Base-by-base conservation (phyloP, 164 flowering plant genomes). In the Dillenia suffruticosa region DNA sequence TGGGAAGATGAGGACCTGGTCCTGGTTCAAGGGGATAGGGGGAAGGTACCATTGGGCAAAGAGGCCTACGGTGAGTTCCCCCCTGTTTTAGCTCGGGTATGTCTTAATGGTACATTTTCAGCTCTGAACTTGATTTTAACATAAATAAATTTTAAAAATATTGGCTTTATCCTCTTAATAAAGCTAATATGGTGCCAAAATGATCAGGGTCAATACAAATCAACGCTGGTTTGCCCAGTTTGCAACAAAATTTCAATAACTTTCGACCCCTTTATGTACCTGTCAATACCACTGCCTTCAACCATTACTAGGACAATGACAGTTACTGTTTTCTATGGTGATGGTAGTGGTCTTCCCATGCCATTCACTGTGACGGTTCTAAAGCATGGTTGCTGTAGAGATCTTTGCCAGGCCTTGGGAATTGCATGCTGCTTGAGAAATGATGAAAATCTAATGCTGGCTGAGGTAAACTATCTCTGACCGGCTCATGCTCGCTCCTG, bases 181-280 rank as follows among this genome's bases (percentile, higher is more conserved):
- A 5, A n/a, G n/a, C 26, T 24, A 58, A 55, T 51, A 44, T 53
- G 54, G 55, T 52, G 11, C 49, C 45, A 59, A 1, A 62, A 50
- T 68, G 55, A 46, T 57, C 86, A 92, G 98, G 98, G 98, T 64
- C 98, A 93, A 79, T 93, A 88, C 54, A 93, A 90, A 59, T 93
- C 98, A 10, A 93, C 98, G 22, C 72, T 93, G 75, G 88, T 90
- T 53, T 93, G 98, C 76, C 97, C 98, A 49, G 72, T 56, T 67
- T 93, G 98, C 71, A 69, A 77, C 70, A 93, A 93, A 73, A 81
- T 93, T 59, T 93, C 98, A 44, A 87, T 90, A 47, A 87, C 97
- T 49, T 90, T 88, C 72, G 97, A 93, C 60, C 98, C 97, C 48
- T 90, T 90, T 70, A 93, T 90, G 98, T 90, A 90, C 70, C 75